phyloP scores from a whole-genome alignment of 1,284 basidiomycete genomes.

The Tylopilus microsporus region DNA sequence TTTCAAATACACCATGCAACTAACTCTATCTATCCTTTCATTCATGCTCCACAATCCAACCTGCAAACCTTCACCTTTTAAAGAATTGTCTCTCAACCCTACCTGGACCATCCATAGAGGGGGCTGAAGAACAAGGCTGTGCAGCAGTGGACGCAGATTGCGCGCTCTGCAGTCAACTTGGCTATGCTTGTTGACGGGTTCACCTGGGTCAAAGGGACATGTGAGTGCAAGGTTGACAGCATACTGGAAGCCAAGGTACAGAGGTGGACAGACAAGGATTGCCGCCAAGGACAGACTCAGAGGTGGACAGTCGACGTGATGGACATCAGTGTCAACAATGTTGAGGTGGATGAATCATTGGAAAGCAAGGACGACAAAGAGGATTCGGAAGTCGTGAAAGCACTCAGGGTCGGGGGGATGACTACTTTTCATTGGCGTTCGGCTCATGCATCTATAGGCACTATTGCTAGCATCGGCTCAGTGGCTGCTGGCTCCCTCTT shows the following conservation, averaged over 20 bases:
- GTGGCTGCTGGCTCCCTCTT: slow-evolving; percentile 29
- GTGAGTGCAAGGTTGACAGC: slow-evolving; percentile 67
- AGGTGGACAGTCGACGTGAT: slow-evolving; percentile 64
- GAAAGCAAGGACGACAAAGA: slow-evolving; percentile 54
- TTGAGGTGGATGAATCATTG: slow-evolving; percentile 33
- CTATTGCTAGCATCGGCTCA: slow-evolving; percentile 59
- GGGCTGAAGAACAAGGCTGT: slow-evolving; percentile 27
- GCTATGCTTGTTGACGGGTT: slow-evolving; percentile 75
- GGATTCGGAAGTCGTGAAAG: slow-evolving; percentile 71
- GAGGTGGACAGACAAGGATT: slow-evolving; percentile 66
- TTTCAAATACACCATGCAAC: slow-evolving; percentile 70
- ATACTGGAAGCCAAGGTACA: slow-evolving; percentile 65
- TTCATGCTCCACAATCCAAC: slow-evolving; percentile 66
- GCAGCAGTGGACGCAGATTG: slow-evolving; percentile 70
- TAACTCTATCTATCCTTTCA: slow-evolving; percentile 77
- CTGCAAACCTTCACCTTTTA: slow-evolving; percentile 54
- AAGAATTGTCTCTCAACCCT: slow-evolving; percentile 74
- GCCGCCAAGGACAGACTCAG: slow-evolving; percentile 41
- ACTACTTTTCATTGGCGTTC: neutral
- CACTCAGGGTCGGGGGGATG: slow-evolving; percentile 57
- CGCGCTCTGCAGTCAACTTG: slow-evolving; percentile 68
- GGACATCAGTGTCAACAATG: slow-evolving; percentile 59
- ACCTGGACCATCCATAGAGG: slow-evolving; percentile 64
- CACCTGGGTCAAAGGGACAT: slow-evolving; percentile 56
- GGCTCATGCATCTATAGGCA: slow-evolving; percentile 41